A percentile compares a stretch with the other conserved stretches of the same genome.
These are phyloP conservation scores for Phellopilus nigrolimitatus DNA, from an alignment of 1,284 basidiomycete genomes.

Conservation along the genomic window DNA sequence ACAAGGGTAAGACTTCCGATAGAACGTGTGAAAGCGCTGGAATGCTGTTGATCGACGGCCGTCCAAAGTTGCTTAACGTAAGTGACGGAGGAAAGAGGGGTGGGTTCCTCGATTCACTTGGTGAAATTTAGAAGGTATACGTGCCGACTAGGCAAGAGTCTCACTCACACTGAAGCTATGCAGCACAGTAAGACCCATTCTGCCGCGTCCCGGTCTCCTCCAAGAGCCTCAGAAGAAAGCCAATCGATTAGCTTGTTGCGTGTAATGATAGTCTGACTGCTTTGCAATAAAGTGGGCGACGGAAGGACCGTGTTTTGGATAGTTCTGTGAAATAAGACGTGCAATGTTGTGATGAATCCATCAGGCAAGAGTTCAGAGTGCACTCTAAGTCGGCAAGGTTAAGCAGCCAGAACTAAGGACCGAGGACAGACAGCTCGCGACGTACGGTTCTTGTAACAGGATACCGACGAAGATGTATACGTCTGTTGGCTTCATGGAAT, in stretches of 20 bases:
- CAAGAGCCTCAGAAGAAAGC: slow-evolving; percentile 65
- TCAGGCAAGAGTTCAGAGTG: slow-evolving; percentile 33
- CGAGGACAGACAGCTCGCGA: no score
- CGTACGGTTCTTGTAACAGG: slow-evolving; percentile 57
- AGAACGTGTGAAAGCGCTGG: slow-evolving; percentile 52
- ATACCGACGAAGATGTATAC: slow-evolving; percentile 66
- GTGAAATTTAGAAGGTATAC: slow-evolving; percentile 8
- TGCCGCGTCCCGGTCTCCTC: slow-evolving; percentile 64
- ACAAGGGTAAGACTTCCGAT: slow-evolving; percentile 48
- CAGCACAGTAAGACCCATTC: slow-evolving; percentile 71
- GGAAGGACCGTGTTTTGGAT: slow-evolving; percentile 39
- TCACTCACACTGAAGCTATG: slow-evolving; percentile 59
- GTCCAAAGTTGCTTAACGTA: slow-evolving; percentile 58
- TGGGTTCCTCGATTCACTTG: slow-evolving; percentile 63
- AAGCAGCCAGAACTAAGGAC: not conserved
- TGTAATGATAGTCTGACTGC: slow-evolving; percentile 23
- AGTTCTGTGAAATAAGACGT: slow-evolving; percentile 53
- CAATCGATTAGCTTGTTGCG: slow-evolving; percentile 59
- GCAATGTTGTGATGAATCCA: slow-evolving; percentile 55
- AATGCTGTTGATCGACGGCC: slow-evolving; percentile 27
- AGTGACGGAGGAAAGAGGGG: slow-evolving; percentile 67
- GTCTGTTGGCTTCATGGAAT: slow-evolving; percentile 53
- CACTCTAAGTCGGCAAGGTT: not conserved
- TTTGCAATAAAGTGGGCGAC: slow-evolving; percentile 17
- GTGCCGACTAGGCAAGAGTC: slow-evolving; percentile 1